Percentiles rank a stretch among this genome's conserved stretches.
These are phyloP conservation scores for Cyclostephanos tholiformis DNA, from an alignment of 108 stramenopile genomes.

Conservation along the genomic window DNA sequence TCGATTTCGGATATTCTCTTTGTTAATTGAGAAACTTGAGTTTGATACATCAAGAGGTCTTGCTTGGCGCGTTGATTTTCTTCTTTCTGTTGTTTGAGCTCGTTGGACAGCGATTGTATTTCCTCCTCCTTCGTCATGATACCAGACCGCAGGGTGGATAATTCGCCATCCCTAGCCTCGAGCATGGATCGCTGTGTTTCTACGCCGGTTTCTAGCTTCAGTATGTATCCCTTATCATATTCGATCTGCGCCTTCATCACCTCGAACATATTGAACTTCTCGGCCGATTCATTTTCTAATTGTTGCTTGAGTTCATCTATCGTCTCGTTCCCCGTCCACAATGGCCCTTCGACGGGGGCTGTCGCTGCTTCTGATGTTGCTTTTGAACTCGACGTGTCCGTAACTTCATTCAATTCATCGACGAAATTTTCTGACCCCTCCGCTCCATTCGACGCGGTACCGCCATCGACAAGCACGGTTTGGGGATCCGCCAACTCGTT, in stretches of 20 bases:
- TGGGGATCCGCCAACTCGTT: conserved; percentile 29
- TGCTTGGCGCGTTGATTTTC: neutral
- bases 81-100: conserved; percentile 9
- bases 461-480: neutral
- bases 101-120: conserved; percentile 17
- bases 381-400: neutral
- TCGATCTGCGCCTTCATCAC: conserved; percentile 30
- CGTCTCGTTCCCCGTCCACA: neutral
- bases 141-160: neutral
- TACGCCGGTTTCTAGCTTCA: conserved; percentile 5
- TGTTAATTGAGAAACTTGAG: conserved; percentile 5
- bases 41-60: conserved; percentile 1
- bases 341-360: neutral
- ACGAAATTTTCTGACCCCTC: no score
- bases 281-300: conserved; percentile 4
- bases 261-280: conserved; percentile 25
- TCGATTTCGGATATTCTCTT: conserved; percentile 5
- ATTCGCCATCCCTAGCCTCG: conserved; percentile 8
- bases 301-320: conserved; percentile 8
- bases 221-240: conserved; percentile 11
- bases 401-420: neutral
- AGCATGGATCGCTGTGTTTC: conserved; percentile 20
- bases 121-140: conserved; percentile 7
- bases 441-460: neutral
- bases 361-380: conserved; percentile 3